Base-by-base conservation (phyloP, 805 yeast genomes). In the Starmerella potacharoeniae region DNA sequence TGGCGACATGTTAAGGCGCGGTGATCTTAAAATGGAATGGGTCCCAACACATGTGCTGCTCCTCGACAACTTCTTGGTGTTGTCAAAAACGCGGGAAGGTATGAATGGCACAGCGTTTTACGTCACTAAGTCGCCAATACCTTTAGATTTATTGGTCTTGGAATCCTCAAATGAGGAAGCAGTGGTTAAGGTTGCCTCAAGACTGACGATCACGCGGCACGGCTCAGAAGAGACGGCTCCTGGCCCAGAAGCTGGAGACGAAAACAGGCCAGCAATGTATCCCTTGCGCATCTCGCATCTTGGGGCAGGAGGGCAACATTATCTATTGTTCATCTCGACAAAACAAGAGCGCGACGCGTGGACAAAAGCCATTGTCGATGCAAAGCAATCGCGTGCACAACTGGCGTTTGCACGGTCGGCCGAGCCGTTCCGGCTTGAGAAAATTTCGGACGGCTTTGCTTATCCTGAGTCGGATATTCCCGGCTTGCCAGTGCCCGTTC, bases 11-110 rank as follows among this genome's bases (percentile, higher is more conserved):
- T 62, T 71, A 2, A 74, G 83, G 54, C 80, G 82, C 56, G 80
- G 86, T 13, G 93, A 84, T 49, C 70, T 81, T 62, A 78, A 81
- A 72, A 71, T 81, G 34, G 83, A 82, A 41, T 74, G 84, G 41
- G 69, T 73, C 7, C 71, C 75, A 0, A 68, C 73, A 1, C 73
- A 78, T 59, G 62, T 84, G 29, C 78, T 86, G 17, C 68, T 87
- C 33, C 68, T 87, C 52, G 95, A 87, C 64, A 85, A 87, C 63
- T 85, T 75, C 61, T 68, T 87, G 45, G 65, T 72, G 2, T 55
- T 72, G 29, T 66, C 73, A 7, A 71, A 71, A 51, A 59, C 62
- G 10, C 60, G 69, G 4, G 71, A 69, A 35, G 73, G 70, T 3
- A 58, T 56, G 52, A 63, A 64, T 39, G 71, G 71, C 1, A 59